These are phyloP conservation scores for Jatropha curcas DNA, from an alignment of 345 rosid genomes.

Conservation along the genomic window DNA sequence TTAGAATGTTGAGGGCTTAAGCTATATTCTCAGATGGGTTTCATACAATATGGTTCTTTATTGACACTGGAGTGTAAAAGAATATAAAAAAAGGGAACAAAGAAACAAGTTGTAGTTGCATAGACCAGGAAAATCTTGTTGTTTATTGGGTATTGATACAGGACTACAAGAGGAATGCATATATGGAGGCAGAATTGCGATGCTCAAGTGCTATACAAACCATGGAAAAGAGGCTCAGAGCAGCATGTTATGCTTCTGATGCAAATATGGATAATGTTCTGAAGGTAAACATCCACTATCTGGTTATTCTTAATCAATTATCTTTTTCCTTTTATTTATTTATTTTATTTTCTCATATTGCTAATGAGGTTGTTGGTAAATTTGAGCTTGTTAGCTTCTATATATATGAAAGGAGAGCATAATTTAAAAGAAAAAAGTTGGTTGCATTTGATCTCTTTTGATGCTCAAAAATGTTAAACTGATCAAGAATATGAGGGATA, in stretches of 20 bases:
- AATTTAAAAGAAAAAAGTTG: too few relatives aligned
- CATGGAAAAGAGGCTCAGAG: slow-evolving; percentile 88
- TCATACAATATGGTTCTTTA: background rate
- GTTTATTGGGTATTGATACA: slow-evolving; percentile 36
- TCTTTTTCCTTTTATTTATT: background rate
- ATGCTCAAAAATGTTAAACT: too few relatives aligned
- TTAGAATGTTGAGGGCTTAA: background rate
- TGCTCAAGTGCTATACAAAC: slow-evolving; percentile 73
- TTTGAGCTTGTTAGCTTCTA: background rate
- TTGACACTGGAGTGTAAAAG: background rate
- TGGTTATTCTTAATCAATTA: too few relatives aligned
- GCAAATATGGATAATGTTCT: slow-evolving; percentile 74
- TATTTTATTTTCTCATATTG: background rate
- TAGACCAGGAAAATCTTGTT: too few relatives aligned
- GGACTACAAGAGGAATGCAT: slow-evolving; percentile 81
- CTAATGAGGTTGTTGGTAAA: background rate
- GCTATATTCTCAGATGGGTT: background rate
- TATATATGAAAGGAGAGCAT: too few relatives aligned
- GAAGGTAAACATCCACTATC: slow-evolving; percentile 47
- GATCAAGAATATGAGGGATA: background rate
- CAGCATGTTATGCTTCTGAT: slow-evolving; percentile 89
- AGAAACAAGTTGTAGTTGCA: background rate
- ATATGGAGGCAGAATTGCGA: slow-evolving; percentile 83
- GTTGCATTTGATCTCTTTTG: too few relatives aligned
- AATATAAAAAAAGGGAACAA: background rate